Evolutionary conservation across 768 basidiomycete genomes (phyloP).

Genomic region (Tulasnella sp.): DNA sequence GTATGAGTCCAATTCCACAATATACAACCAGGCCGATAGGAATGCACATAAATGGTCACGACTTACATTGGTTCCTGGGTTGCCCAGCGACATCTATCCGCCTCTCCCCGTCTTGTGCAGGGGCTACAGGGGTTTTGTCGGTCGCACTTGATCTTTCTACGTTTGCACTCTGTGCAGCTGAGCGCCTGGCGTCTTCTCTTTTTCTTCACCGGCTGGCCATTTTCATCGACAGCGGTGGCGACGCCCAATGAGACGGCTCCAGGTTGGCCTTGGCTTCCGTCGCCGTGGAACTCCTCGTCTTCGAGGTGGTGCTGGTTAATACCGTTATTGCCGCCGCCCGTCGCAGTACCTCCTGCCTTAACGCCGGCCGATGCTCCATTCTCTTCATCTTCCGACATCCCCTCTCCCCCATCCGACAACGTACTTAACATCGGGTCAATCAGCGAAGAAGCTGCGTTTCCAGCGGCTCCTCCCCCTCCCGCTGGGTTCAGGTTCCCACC

Average conservation of each 20-base stretch:
- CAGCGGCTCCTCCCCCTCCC: conserved; percentile 19
- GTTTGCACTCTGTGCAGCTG: conserved; percentile 84
- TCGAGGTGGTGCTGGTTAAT: conserved; percentile 21
- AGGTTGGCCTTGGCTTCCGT: conserved; percentile 17
- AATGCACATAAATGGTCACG: background rate
- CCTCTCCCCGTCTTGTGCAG: conserved; percentile 74
- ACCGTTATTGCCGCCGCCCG: conserved; percentile 28
- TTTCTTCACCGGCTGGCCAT: conserved; percentile 55
- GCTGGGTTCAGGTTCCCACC: conserved; percentile 10
- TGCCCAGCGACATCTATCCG: conserved; percentile 77
- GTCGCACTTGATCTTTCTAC: conserved; percentile 86
- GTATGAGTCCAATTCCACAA: conserved; percentile 22
- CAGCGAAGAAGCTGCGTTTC: conserved; percentile 20
- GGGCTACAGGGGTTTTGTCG: conserved; percentile 79
- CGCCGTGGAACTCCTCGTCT: conserved; percentile 21
- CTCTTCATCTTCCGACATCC: conserved; percentile 28
- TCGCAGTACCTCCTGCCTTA: conserved; percentile 21
- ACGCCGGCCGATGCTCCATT: conserved; percentile 23
- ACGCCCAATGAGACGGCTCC: conserved; percentile 2
- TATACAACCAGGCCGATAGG: background rate
- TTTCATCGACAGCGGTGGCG: conserved; percentile 21
- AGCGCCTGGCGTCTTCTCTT: conserved; percentile 76
- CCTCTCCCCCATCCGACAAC: conserved; percentile 25
- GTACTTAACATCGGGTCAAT: conserved; percentile 29
- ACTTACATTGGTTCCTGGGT: conserved; percentile 75